These are phyloP conservation scores for Aspergillus bertholletiae DNA, from an alignment of 495 filamentous ascomycete species.

Conservation along the genomic window DNA sequence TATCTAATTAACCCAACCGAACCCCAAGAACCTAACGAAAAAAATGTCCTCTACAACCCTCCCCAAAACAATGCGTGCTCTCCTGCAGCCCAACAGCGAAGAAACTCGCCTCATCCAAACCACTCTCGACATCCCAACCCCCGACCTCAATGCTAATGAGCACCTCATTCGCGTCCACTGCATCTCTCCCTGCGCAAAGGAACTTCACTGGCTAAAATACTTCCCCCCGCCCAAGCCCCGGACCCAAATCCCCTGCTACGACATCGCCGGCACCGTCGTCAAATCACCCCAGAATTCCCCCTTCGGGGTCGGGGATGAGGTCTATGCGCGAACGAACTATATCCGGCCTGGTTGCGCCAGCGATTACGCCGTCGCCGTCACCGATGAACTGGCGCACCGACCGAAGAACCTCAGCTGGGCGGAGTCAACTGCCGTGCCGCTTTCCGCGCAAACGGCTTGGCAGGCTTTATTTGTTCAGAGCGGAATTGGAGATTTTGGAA, in stretches of 20 bases:
- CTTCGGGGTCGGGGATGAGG: conserved; percentile 41
- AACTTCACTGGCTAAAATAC: conserved; percentile 49
- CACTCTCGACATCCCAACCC: conserved; percentile 17
- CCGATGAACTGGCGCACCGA: conserved; percentile 39
- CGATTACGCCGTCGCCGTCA: conserved; percentile 42
- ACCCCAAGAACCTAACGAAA: neutral
- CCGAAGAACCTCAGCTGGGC: conserved; percentile 39
- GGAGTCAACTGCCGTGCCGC: conserved; percentile 43
- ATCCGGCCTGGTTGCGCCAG: conserved; percentile 38
- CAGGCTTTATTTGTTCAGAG: conserved; percentile 49
- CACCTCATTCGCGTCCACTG: conserved; percentile 52
- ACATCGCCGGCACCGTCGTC: conserved; percentile 48
- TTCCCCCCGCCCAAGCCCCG: conserved; percentile 33
- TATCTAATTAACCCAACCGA: no score
- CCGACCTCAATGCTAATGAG: conserved; percentile 22
- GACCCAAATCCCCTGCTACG: conserved; percentile 45
- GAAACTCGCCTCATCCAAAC: conserved; percentile 9
- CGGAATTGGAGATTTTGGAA: conserved; percentile 13
- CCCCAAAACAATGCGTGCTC: conserved; percentile 5
- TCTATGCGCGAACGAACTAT: conserved; percentile 47
- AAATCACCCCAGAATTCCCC: conserved; percentile 38
- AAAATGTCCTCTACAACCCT: neutral
- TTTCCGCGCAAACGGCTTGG: conserved; percentile 48
- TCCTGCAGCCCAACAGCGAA: conserved; percentile 6
- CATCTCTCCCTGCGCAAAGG: conserved; percentile 48